Evolutionary conservation across 495 filamentous ascomycete genomes (phyloP).

Genomic region (Penicillium daleae): DNA sequence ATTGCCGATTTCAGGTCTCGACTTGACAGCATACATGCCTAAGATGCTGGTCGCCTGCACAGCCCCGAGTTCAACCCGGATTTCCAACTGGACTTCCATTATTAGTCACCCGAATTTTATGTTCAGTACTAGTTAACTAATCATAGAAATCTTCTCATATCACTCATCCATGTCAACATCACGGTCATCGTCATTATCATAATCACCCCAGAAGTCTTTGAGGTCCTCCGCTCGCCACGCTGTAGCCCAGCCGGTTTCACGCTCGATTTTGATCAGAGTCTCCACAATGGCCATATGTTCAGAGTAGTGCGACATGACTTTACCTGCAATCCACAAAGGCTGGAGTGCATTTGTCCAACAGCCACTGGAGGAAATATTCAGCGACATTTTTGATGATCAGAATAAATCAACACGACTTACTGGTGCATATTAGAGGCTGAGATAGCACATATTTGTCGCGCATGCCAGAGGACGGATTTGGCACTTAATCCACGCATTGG

Average conservation of each 20-base stretch:
- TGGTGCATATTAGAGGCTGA: constrained; percentile 42
- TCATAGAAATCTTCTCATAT: not conserved
- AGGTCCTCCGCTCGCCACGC: constrained; percentile 49
- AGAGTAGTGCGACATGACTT: constrained; percentile 46
- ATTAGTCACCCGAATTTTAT: not conserved
- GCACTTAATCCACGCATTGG: too few relatives aligned
- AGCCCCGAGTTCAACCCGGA: not conserved
- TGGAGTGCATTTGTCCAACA: constrained; percentile 53
- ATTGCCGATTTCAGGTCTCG: not conserved
- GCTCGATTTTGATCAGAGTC: constrained; percentile 44
- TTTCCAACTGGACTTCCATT: not conserved
- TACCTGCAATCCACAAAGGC: constrained; percentile 51
- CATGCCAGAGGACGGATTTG: constrained; percentile 50
- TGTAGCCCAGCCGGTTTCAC: constrained; percentile 47
- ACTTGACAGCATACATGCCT: not conserved
- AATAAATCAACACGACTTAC: constrained; percentile 18
- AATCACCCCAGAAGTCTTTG: constrained; percentile 47
- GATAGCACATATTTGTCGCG: constrained; percentile 50
- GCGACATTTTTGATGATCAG: not conserved
- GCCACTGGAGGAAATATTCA: constrained; percentile 29
- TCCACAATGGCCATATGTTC: constrained; percentile 48
- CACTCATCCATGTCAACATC: constrained; percentile 28
- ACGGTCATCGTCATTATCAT: constrained; percentile 35
- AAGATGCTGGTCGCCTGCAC: not conserved
- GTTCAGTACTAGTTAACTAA: too few relatives aligned